Base-by-base conservation (phyloP, 2,329 filamentous ascomycete species). In the Phaeosphaeriaceae sp. region DNA sequence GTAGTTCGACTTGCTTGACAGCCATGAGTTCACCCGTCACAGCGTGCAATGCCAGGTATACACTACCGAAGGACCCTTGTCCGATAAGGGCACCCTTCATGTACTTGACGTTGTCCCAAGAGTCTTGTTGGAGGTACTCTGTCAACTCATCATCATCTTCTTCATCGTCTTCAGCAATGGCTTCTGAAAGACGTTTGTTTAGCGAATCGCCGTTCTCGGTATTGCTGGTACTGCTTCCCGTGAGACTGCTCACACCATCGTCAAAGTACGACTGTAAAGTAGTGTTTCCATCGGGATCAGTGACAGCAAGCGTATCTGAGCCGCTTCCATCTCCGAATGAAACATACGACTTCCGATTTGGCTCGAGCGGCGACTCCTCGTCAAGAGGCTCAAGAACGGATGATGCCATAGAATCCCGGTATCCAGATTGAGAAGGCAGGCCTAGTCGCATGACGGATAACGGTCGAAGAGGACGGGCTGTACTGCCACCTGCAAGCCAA, bases 11-110 rank as follows among this genome's bases (percentile, higher is more conserved):
- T 75, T 99, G 94, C 79, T 99, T 99, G 52, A 99, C 94, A 17
- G 94, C 94, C 79, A 99, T 91, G 35, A 99, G 87, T 76, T 97
- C 94, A 67, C 93, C 94, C 15, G 94, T 99, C 46, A 99, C 89
- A 42, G 94, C 90, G 72, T 99, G 94, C 26, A 99, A 82, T 20
- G 94, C 94, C 40, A 99, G 83, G 75, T 95, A 99, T 44, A 99
- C 94, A 63, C 88, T 92, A 66, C 94, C 94, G 67, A 99, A 99
- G 4, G 92, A 97, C 56, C 94, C 94, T 75, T 97, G 92, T 26
- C 94, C 94, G 60, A 99, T 99, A 56, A 97, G 81, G 26, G 93
- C 92, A 68, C 94, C 94, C 79, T 97, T 97, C 92, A 99, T 97
- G 90, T 95, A 99, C 74, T 96, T 96, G 77, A 93, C 89, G 56